Percentiles rank a stretch among this genome's conserved stretches.
Conservation (phyloP, 2,329 filamentous ascomycete genomes). For the Davidsoniella australis region DNA sequence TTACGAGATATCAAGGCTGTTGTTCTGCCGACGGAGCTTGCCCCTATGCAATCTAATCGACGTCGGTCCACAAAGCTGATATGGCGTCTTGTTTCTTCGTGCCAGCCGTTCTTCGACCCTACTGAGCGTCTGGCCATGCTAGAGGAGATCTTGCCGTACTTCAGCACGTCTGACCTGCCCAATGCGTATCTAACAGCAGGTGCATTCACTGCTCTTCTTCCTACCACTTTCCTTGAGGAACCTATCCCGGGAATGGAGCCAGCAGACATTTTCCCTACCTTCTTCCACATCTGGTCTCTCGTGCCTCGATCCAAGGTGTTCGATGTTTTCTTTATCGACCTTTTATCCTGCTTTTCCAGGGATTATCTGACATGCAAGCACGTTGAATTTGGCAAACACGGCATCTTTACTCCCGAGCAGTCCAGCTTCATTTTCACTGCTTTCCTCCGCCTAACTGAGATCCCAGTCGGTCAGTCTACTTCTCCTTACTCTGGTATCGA, state of each 20-base stretch:
- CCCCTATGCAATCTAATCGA: constrained; percentile 40
- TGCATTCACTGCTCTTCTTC: constrained; percentile 70
- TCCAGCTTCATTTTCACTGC: constrained; percentile 87
- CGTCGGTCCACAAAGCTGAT: constrained; percentile 46
- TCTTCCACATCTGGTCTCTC: constrained; percentile 93
- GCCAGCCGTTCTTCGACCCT: constrained; percentile 85
- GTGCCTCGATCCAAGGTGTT: constrained; percentile 77
- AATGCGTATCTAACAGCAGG: constrained; percentile 88
- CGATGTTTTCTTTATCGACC: constrained; percentile 75
- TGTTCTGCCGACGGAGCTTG: constrained; percentile 70
- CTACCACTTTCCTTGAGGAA: constrained; percentile 60
- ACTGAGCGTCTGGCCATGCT: constrained; percentile 67
- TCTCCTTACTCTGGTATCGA: constrained; percentile 84
- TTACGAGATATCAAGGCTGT: constrained; percentile 87
- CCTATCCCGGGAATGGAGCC: constrained; percentile 63
- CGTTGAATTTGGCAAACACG: constrained; percentile 67
- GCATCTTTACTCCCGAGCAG: constrained; percentile 84
- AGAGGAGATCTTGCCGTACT: constrained; percentile 67
- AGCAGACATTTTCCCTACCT: constrained; percentile 74
- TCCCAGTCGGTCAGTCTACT: constrained; percentile 87
- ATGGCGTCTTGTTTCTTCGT: constrained; percentile 77
- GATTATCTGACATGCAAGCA: constrained; percentile 63
- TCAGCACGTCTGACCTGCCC: constrained; percentile 82
- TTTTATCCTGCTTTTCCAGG: constrained; percentile 71
- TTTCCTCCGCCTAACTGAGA: constrained; percentile 75